Conservation (phyloP, 1,284 basidiomycete genomes). For the Nidula niveotomentosa region DNA sequence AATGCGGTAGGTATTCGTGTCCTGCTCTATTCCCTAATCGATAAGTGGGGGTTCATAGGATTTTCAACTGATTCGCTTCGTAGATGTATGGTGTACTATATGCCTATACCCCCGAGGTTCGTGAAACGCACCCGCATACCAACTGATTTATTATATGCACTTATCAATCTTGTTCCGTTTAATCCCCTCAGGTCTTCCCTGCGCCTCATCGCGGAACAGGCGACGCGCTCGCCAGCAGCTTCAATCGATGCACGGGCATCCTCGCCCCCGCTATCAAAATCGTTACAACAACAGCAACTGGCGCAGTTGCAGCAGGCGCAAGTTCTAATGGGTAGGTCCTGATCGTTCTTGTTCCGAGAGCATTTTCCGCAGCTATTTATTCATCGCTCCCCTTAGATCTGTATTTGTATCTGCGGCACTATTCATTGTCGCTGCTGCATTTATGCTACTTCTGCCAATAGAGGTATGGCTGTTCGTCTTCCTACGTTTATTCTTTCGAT, state of each 20-base stretch:
- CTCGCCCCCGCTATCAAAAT: slow-evolving; percentile 56
- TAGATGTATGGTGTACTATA: slow-evolving; percentile 64
- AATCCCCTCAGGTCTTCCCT: slow-evolving; percentile 40
- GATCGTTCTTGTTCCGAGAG: no score
- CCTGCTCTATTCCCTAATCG: neutral
- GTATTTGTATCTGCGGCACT: no score
- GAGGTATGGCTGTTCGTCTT: no score
- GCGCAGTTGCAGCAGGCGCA: no score
- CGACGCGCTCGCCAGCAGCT: slow-evolving; percentile 54
- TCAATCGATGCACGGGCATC: slow-evolving; percentile 57
- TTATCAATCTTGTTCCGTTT: neutral
- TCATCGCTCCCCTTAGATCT: no score
- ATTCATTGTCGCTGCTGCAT: no score
- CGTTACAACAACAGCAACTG: slow-evolving; percentile 27
- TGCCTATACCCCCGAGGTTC: slow-evolving; percentile 61
- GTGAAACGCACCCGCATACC: neutral
- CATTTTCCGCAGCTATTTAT: no score
- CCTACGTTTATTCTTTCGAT: no score
- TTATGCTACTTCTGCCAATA: no score
- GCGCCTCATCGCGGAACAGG: slow-evolving; percentile 65
- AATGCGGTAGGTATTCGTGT: slow-evolving; percentile 24
- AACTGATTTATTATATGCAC: no score
- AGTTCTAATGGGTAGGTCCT: no score
- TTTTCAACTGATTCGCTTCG: neutral
- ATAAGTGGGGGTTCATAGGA: neutral